Evolutionary conservation across 352 stramenopile species (phyloP).

Genomic region (Elongisporangium senticosum): DNA sequence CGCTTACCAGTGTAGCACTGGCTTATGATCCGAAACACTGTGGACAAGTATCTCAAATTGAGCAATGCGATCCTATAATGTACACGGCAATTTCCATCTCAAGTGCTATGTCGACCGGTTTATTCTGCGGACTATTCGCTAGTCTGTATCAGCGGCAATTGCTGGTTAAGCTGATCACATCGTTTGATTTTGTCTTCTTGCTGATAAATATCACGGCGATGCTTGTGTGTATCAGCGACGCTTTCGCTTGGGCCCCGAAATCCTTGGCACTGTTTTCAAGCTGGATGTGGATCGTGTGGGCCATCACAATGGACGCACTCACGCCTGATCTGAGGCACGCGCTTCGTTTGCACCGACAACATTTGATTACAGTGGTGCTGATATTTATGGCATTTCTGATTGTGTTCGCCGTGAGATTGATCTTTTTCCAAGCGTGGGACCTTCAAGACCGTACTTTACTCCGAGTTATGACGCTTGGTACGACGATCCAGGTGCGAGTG

Average conservation of each 20-base stretch:
- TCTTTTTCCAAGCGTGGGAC: neutral
- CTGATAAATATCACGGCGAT: conserved; percentile 11
- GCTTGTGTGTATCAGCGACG: conserved; percentile 6
- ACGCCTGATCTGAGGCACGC: neutral
- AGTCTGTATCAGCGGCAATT: neutral
- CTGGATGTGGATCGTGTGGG: neutral
- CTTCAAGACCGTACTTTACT: neutral
- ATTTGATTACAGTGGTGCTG: neutral
- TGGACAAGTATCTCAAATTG: too few relatives aligned
- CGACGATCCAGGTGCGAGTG: neutral
- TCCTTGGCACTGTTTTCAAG: neutral
- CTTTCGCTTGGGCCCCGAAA: neutral
- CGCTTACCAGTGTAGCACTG: too few relatives aligned
- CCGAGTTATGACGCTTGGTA: neutral
- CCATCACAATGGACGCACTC: neutral
- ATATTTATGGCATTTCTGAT: neutral
- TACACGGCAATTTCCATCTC: neutral
- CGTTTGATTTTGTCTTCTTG: conserved; percentile 20
- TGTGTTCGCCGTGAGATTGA: neutral
- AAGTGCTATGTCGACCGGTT: neutral
- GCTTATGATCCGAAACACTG: too few relatives aligned
- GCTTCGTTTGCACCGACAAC: neutral
- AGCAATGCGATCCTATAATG: too few relatives aligned
- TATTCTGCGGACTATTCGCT: neutral
- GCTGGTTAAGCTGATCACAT: conserved; percentile 6